Evolutionary conservation across 108 stramenopile species (phyloP), one percentile per base, ranked within the genome.

Genomic region (Schizochytrium sp.): DNA sequence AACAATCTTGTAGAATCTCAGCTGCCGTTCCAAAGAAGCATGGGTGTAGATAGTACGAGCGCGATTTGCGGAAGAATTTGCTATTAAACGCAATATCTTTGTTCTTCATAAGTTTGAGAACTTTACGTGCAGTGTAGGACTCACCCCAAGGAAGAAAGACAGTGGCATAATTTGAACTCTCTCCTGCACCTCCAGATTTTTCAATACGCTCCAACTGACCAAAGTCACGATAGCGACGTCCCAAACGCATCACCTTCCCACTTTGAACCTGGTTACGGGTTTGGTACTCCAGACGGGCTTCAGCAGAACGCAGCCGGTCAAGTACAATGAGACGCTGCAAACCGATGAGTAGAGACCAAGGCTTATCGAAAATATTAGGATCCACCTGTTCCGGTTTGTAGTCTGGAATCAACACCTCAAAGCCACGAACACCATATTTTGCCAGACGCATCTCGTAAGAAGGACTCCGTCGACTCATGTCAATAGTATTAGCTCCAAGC

Each of bases 381-480:
- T 89, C 90, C 50, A 91, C 40, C 42, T 87, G 47, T 19, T 46
- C 3, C 38, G 56, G 57, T 13, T 57, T 57, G 42, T 88, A 61
- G 46, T 17, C 47, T 4, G 57, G 89, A 4, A 93, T 87, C 17
- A 90, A 8, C 53, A 89, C 88, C 12, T 87, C 83, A 55, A 87
- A 93, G 50, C 93, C 93, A 41, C 93, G 90, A 88, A 64, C 50
- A 8, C 91, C 92, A 61, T 93, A 93, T 91, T 93, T 93, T 41
- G 90, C 91, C 44, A 93, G 92, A 1, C 93, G 89, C 90, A 87
- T 92, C 72, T 93, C 93, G 91, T 93, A 93, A 40, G 92, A 92
- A 5, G 92, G 92, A 42, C 89, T 90, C 46, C 92, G 92, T 12
- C 92, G 88, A 44, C 91, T 69, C 61, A 92, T 15, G 58, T 93